phyloP scores from a whole-genome alignment of 371 early-diverging fungal species.

The Circinella umbellata region DNA sequence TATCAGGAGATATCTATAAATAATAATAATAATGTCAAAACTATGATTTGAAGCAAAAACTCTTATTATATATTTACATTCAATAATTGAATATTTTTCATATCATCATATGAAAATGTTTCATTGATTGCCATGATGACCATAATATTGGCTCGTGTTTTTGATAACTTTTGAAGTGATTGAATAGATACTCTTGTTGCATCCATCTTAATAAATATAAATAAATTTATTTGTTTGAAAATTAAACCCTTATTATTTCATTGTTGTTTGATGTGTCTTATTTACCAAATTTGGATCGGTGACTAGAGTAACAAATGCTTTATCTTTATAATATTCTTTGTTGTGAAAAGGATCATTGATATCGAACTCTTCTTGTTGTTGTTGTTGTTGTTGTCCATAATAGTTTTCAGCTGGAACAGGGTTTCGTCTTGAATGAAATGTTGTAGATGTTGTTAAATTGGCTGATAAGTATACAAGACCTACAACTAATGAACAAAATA shows the following conservation, averaged over 20 bases:
- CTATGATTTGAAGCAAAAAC: too few species aligned
- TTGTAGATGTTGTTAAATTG: background rate
- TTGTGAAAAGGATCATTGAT: background rate
- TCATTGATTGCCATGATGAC: background rate
- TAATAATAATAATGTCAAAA: background rate
- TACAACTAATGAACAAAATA: background rate
- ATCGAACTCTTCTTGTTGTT: background rate
- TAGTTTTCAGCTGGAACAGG: background rate
- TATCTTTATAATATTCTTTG: background rate
- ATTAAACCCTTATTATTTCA: too few species aligned
- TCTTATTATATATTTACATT: too few species aligned
- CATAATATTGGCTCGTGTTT: slow-evolving; percentile 2
- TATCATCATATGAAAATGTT: background rate
- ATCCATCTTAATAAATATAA: slow-evolving; percentile 23
- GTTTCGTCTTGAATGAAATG: background rate
- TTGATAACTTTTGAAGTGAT: slow-evolving; percentile 19
- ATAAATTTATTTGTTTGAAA: background rate
- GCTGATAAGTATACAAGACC: background rate
- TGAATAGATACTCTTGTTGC: slow-evolving; percentile 31
- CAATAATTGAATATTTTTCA: background rate
- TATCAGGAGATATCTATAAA: slow-evolving; percentile 3
- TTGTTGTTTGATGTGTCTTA: background rate
- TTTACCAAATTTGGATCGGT: background rate
- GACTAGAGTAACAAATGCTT: slow-evolving; percentile 5
- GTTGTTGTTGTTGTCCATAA: background rate